phyloP scores from a whole-genome alignment of 2,329 filamentous ascomycete genomes.

The Botrytis porri region DNA sequence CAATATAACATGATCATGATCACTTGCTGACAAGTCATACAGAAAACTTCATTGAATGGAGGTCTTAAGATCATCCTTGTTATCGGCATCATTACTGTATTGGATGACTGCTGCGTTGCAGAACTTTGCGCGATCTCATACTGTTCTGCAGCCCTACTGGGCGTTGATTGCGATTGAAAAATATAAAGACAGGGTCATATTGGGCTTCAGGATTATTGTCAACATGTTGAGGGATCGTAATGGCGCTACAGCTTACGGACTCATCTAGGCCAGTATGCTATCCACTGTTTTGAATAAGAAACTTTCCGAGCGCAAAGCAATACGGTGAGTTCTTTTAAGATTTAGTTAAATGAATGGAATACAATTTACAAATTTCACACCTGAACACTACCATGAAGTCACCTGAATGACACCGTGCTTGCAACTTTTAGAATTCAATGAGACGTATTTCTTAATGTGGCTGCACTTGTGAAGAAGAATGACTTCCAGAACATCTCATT shows the following conservation, averaged over 20 bases:
- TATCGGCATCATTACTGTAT: not conserved
- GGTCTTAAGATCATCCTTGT: not conserved
- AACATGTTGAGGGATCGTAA: not conserved
- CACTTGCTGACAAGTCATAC: conserved; percentile 53
- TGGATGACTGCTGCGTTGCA: not conserved
- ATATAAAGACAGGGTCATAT: not conserved
- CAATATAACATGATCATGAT: conserved; percentile 31
- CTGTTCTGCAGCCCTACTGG: not conserved
- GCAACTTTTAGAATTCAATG: not conserved
- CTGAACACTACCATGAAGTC: not conserved
- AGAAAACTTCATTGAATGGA: conserved; percentile 39
- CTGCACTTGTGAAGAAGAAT: not conserved
- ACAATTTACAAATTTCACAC: not conserved
- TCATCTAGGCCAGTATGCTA: too few species aligned
- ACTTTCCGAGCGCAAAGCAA: too few species aligned
- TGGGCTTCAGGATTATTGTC: not conserved
- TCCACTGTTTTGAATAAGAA: too few species aligned
- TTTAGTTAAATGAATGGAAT: not conserved
- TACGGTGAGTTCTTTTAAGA: not conserved
- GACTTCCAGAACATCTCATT: too few species aligned
- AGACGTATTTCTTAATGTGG: not conserved
- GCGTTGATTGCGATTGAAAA: not conserved
- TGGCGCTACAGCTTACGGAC: not conserved
- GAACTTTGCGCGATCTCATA: not conserved
- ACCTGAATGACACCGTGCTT: not conserved